Conservation (phyloP, 768 basidiomycete species). For the Neoboletus brunneissimus region DNA sequence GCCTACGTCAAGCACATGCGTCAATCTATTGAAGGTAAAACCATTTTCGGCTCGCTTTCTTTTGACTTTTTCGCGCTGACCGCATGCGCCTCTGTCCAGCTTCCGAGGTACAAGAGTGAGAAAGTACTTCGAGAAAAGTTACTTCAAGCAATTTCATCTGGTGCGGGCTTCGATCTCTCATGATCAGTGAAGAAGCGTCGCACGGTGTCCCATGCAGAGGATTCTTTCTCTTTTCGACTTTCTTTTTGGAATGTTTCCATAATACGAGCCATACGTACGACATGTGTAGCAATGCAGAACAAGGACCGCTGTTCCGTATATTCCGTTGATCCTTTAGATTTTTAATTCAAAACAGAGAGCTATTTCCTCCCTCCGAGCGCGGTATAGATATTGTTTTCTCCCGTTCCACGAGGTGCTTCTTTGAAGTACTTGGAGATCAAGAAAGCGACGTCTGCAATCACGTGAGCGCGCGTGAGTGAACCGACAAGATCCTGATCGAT, state of each 20-base stretch:
- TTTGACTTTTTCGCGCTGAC: not conserved
- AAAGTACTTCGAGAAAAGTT: conserved; percentile 68
- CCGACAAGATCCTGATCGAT: not conserved
- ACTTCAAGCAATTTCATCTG: conserved; percentile 80
- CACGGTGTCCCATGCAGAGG: not conserved
- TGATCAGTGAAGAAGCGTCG: conserved; percentile 30
- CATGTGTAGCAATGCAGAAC: conserved; percentile 7
- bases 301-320: not conserved
- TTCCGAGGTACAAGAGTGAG: conserved; percentile 69
- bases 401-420: conserved; percentile 50
- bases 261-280: not conserved
- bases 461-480: not conserved
- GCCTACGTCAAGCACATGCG: conserved; percentile 82
- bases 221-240: not conserved
- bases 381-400: conserved; percentile 27
- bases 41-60: not conserved
- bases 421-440: conserved; percentile 80
- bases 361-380: conserved; percentile 29
- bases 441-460: conserved; percentile 73
- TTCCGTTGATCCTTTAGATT: conserved; percentile 15
- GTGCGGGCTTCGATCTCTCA: conserved; percentile 92
- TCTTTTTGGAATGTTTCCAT: not conserved
- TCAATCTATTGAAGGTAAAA: conserved; percentile 83
- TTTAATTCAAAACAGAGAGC: not conserved
- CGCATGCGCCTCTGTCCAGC: conserved; percentile 36